Evolutionary conservation across 139 green algal genomes (phyloP).

Genomic region (Volvox reticuliferus): DNA sequence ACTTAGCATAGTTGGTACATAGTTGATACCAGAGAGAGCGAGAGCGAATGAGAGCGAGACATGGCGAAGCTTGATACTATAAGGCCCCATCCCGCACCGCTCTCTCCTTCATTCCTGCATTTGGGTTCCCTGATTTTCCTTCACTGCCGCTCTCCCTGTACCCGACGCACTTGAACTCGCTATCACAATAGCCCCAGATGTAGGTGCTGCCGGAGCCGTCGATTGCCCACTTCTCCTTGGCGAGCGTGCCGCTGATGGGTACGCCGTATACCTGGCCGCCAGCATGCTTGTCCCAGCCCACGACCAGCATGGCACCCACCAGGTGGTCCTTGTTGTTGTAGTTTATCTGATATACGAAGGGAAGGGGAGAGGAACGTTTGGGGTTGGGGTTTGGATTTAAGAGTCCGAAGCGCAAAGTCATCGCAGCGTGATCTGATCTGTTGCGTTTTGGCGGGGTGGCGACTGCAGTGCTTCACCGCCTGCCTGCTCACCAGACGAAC

Average conservation of each 20-base stretch:
- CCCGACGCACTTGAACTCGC: slow-evolving; percentile 75
- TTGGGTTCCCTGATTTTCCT: slow-evolving; percentile 25
- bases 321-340: slow-evolving; percentile 94
- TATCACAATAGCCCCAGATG: slow-evolving; percentile 92
- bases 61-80: too few relatives aligned
- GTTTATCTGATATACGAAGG: slow-evolving; percentile 78
- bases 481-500: slow-evolving; percentile 52
- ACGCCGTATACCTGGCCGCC: slow-evolving; percentile 91
- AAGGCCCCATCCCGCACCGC: slow-evolving; percentile 81
- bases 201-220: slow-evolving; percentile 93
- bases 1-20: too few relatives aligned
- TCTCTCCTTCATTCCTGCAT: slow-evolving; percentile 79
- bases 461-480: too few relatives aligned
- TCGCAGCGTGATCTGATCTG: too few relatives aligned
- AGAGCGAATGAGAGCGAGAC: too few relatives aligned
- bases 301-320: slow-evolving; percentile 94
- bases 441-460: too few relatives aligned
- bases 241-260: slow-evolving; percentile 90
- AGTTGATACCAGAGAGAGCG: too few relatives aligned
- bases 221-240: slow-evolving; percentile 85
- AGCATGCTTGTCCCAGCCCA: slow-evolving; percentile 87
- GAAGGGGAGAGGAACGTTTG: too few relatives aligned
- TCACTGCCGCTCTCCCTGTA: too few relatives aligned
- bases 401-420: too few relatives aligned
- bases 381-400: too few relatives aligned